Base-by-base conservation (phyloP, 345 rosid species). In the Arabidopsis arenosa region DNA sequence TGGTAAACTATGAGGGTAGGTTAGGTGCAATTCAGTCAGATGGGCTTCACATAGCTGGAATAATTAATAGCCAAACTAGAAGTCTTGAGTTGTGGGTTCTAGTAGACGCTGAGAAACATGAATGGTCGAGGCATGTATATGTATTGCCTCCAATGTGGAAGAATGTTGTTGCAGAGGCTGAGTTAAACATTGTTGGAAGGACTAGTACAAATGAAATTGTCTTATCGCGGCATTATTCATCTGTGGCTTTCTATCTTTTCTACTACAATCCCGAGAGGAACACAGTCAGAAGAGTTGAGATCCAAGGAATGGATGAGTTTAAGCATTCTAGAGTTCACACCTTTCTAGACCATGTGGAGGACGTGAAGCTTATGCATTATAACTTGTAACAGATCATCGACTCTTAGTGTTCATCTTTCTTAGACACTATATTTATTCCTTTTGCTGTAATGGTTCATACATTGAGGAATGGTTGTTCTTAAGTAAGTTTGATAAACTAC, bases 41-140 rank as follows among this genome's bases (percentile, higher is more conserved):
- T 57, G 6, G 3, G 43, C 10, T 4, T n/a, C 0, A 9, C 13
- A 2, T 3, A 7, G 23, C 47, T 13, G 48, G 48, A 13, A 14
- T 0, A 4, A 2, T 17, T 58, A 8, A 2, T 15, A 0, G 4
- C 10, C 1, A 17, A 9, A 59, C 0, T 17, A 36, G 0, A 9
- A 4, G 28, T 17, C 11, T 59, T 59, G 44, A 36, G 63, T 14
- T 58, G 44, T 59, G 44, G 63, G 63, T 59, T 59, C 35, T 59
- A 59, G 28, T 6, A 15, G 44, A 59, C 28, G 8, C 28, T 10
- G 28, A 59, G 44, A 59, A 59, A 59, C 26, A 59, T 9, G 44
- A 36, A 17, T 59, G 63, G 44, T 36, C 44, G 7, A 17, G 15
- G n/a, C 63, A 9, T 36, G 9, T 36, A 4, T 36, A 14, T 9